Percentiles rank a stretch among this genome's conserved stretches.
phyloP scores from a whole-genome alignment of 768 basidiomycete species.

The Pleurotus citrinopileatus region DNA sequence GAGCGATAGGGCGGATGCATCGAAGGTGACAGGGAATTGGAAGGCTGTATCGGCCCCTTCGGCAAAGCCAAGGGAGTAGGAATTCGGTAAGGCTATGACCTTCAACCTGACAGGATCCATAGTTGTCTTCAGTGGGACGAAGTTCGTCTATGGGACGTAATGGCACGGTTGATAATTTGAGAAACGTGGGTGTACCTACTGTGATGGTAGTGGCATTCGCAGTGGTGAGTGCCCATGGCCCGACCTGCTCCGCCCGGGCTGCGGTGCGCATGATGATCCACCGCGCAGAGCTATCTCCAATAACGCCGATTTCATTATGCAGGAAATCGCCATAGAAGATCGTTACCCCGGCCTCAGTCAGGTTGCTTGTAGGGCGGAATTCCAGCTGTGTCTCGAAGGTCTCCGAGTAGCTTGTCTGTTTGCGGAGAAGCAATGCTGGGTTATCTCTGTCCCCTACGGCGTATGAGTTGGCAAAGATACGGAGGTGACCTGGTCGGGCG shows the following conservation, averaged over 20 bases:
- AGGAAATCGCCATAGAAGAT: conserved; percentile 33
- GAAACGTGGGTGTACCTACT: conserved; percentile 15
- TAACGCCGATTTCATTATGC: conserved; percentile 35
- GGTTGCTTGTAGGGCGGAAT: conserved; percentile 26
- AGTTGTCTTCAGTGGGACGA: conserved; percentile 19
- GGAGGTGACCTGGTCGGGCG: conserved; percentile 25
- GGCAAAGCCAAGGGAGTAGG: conserved; percentile 30
- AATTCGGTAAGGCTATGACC: conserved; percentile 25
- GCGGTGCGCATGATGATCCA: conserved; percentile 27
- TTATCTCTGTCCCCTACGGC: conserved; percentile 36
- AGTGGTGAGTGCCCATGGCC: conserved; percentile 30
- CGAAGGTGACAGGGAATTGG: conserved; percentile 25
- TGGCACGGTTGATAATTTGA: neutral
- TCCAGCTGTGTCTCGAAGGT: conserved; percentile 32
- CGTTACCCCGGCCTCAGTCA: conserved; percentile 35
- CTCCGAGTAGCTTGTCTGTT: conserved; percentile 35
- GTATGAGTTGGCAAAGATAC: conserved; percentile 31
- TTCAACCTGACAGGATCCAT: conserved; percentile 25
- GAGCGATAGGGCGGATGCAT: conserved; percentile 28
- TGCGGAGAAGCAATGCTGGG: conserved; percentile 33
- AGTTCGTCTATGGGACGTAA: conserved; percentile 13
- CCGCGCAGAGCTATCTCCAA: conserved; percentile 21
- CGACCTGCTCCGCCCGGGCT: conserved; percentile 29
- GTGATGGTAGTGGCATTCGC: conserved; percentile 26
- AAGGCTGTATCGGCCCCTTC: conserved; percentile 25